Base-by-base conservation (phyloP, 306 rosid species). In the Vicia sativa region DNA sequence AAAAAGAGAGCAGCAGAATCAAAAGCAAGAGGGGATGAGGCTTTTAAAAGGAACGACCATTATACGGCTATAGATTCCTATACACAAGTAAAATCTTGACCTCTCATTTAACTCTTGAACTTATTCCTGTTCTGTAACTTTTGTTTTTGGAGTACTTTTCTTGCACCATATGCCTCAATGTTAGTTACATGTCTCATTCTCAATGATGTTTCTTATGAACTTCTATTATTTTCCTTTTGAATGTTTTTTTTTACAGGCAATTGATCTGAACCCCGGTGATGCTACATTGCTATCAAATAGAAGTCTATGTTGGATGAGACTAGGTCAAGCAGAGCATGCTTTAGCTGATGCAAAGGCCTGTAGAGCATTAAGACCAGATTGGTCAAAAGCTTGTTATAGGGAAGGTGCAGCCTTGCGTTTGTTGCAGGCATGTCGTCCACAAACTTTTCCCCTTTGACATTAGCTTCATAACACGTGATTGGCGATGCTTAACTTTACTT, bases 371-470 rank as follows among this genome's bases (percentile, higher is more conserved):
- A 85, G 79, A 79, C 96, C 99, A 12, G 90, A 90, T 75, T 93
- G 99, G 99, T 74, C 92, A 15, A 93, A 93, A 82, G 96, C 95
- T 79, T 90, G 99, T 81, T 93, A 86, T 50, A 87, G 97, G 13
- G 99, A 88, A 88, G 99, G 97, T 25, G 97, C 97, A 46, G 99
- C 97, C 37, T 82, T 90, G 71, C 89, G 95, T 23, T 74, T 88
- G 43, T 79, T 93, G 79, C 95, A 86, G 99, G 99, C 84, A 80
- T 50, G 90, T 69, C 42, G 18, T 58, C 39, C 44, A 26, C 18
- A 65, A 75, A 68, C 49, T 29, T 25, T 71, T 48, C 14, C 41
- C 57, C 38, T 44, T 38, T 67, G 42, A 49, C 46, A 62, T 64
- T 72, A n/a, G 34, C 58, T 50, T 67, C 18, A 26, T 7, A n/a